phyloP scores from a whole-genome alignment of 495 filamentous ascomycete genomes.

The Cladorrhinum samala region DNA sequence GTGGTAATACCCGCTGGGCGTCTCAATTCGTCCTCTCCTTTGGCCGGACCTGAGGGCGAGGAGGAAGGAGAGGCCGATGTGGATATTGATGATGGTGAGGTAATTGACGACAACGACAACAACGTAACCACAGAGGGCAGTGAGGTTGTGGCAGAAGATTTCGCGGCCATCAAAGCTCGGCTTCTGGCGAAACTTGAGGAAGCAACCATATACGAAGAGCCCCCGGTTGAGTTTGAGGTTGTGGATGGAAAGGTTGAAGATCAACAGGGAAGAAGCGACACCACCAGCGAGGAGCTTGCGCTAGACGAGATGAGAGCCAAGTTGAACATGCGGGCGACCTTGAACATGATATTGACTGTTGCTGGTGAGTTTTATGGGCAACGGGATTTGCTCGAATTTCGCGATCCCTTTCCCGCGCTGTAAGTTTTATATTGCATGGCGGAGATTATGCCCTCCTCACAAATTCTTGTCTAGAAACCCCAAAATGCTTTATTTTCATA shows the following conservation, averaged over 20 bases:
- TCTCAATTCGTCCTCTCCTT: conserved; percentile 6
- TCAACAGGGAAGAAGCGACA: background rate
- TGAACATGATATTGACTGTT: conserved; percentile 90
- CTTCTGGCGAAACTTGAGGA: conserved; percentile 45
- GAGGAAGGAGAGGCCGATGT: conserved; percentile 38
- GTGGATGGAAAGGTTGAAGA: background rate
- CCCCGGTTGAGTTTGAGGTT: background rate
- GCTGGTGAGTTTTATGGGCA: conserved; percentile 90
- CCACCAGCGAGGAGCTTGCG: background rate
- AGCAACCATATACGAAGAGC: conserved; percentile 7
- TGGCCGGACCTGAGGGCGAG: conserved; percentile 14
- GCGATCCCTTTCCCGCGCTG: conserved; percentile 45
- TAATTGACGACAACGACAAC: conserved; percentile 27
- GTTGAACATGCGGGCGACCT: conserved; percentile 50
- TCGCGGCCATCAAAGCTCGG: conserved; percentile 55
- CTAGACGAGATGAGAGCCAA: conserved; percentile 26
- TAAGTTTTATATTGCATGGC: too few species aligned
- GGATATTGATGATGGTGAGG: conserved; percentile 43
- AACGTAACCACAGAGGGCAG: conserved; percentile 15
- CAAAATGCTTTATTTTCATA: too few species aligned
- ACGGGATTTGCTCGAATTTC: conserved; percentile 70
- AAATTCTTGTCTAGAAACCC: too few species aligned
- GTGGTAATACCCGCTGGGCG: conserved; percentile 17
- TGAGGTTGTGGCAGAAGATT: conserved; percentile 32
- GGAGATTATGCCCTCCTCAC: too few species aligned